A percentile compares a stretch with the other conserved stretches of the same genome.
phyloP scores from a whole-genome alignment of 768 basidiomycete genomes.

The Galerina sulciceps region DNA sequence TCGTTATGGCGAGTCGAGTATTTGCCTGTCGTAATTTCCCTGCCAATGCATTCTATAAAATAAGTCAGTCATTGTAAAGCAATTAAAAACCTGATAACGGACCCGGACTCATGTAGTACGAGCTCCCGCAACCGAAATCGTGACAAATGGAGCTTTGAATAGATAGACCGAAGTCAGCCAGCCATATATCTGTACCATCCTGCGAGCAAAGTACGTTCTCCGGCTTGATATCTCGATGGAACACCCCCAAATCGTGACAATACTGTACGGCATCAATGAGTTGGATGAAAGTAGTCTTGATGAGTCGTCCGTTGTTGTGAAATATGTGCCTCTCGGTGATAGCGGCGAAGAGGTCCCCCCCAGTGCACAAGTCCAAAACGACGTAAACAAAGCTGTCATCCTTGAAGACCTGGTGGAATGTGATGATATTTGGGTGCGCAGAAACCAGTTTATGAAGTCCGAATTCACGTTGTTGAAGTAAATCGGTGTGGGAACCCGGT shows the following conservation, averaged over 20 bases:
- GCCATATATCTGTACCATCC: slow-evolving; percentile 54
- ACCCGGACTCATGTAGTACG: slow-evolving; percentile 77
- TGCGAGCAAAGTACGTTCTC: slow-evolving; percentile 73
- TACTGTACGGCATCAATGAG: slow-evolving; percentile 79
- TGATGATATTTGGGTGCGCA: slow-evolving; percentile 67
- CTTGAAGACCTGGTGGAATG: slow-evolving; percentile 64
- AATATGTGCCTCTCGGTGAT: slow-evolving; percentile 62
- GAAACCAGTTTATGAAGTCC: slow-evolving; percentile 55
- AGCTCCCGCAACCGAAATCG: slow-evolving; percentile 63
- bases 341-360: slow-evolving; percentile 74
- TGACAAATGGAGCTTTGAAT: slow-evolving; percentile 47
- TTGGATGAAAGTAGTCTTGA: slow-evolving; percentile 75
- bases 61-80: not conserved
- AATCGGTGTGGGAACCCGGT: slow-evolving; percentile 55
- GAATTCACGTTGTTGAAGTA: slow-evolving; percentile 74
- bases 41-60: slow-evolving; percentile 56
- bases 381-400: slow-evolving; percentile 70
- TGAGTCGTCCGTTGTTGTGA: slow-evolving; percentile 59
- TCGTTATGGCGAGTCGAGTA: slow-evolving; percentile 70
- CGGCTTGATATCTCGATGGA: slow-evolving; percentile 88
- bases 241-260: slow-evolving; percentile 73
- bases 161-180: slow-evolving; percentile 83
- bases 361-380: slow-evolving; percentile 58
- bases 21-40: slow-evolving; percentile 43
- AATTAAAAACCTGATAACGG: slow-evolving; percentile 11